Evolutionary conservation across 805 yeast species (phyloP).

Genomic region (Pichia ethanolica): DNA sequence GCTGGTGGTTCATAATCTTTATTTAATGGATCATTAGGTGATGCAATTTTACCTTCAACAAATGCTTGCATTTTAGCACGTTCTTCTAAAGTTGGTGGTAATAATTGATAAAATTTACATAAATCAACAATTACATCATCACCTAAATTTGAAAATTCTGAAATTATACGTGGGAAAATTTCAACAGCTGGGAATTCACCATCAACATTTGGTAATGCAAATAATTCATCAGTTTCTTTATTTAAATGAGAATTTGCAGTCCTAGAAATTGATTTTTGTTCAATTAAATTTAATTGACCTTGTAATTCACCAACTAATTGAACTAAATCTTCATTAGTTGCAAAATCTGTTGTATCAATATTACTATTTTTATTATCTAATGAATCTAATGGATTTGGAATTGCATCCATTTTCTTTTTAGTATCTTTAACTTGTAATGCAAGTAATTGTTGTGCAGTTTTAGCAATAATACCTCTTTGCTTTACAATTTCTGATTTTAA

Average conservation of each 20-base stretch:
- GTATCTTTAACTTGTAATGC: conserved; percentile 58
- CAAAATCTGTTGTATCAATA: conserved; percentile 48
- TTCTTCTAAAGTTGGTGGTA: conserved; percentile 57
- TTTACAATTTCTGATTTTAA: conserved; percentile 37
- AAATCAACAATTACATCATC: conserved; percentile 44
- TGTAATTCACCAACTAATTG: conserved; percentile 87
- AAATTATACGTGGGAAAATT: conserved; percentile 51
- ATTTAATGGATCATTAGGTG: conserved; percentile 25
- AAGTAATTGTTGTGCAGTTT: conserved; percentile 75
- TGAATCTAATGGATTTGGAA: conserved; percentile 15
- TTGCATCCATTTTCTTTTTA: conserved; percentile 17
- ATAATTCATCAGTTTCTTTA: conserved; percentile 38
- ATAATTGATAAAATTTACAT: conserved; percentile 67
- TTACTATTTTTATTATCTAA: not conserved
- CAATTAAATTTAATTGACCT: conserved; percentile 73
- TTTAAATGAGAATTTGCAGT: conserved; percentile 51
- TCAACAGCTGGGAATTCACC: conserved; percentile 57
- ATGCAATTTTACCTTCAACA: conserved; percentile 41
- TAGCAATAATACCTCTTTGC: conserved; percentile 58
- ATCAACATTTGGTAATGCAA: conserved; percentile 69
- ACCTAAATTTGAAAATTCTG: conserved; percentile 41
- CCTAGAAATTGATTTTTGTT: conserved; percentile 70
- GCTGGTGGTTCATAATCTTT: conserved; percentile 24
- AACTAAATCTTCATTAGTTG: conserved; percentile 76
- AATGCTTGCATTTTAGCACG: conserved; percentile 44